Evolutionary conservation across 2,329 filamentous ascomycete genomes (phyloP).

Genomic region (Monilinia fructicola): DNA sequence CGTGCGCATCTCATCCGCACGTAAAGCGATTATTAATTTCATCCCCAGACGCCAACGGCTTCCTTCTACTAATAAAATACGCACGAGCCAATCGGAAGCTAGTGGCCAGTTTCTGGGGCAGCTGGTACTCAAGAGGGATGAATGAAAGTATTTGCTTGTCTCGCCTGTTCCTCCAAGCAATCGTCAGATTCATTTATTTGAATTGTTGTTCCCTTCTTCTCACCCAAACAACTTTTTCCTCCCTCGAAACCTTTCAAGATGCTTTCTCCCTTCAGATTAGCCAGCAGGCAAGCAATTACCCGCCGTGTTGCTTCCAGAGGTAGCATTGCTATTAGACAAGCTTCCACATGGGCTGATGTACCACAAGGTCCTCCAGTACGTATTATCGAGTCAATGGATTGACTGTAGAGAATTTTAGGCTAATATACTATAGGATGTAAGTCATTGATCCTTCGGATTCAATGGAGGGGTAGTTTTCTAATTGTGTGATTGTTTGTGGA

Average conservation of each 20-base stretch:
- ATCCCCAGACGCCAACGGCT: too few relatives aligned
- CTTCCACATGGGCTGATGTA: conserved; percentile 85
- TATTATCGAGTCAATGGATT: conserved; percentile 34
- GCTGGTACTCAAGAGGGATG: conserved; percentile 10
- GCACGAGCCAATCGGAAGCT: conserved; percentile 22
- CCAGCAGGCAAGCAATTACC: conserved; percentile 49
- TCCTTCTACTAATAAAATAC: too few relatives aligned
- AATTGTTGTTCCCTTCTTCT: conserved; percentile 2
- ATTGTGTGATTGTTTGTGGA: conserved; percentile 29
- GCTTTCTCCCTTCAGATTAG: conserved; percentile 57
- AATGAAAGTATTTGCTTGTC: background rate
- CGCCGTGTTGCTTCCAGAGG: conserved; percentile 33
- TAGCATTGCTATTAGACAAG: conserved; percentile 35
- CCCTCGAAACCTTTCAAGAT: conserved; percentile 44
- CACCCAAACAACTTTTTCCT: conserved; percentile 1
- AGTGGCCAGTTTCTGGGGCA: conserved; percentile 19
- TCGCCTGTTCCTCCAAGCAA: conserved; percentile 14
- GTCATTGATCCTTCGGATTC: conserved; percentile 25
- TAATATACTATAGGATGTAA: conserved; percentile 41
- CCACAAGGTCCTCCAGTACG: conserved; percentile 91
- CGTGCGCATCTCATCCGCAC: conserved; percentile 1
- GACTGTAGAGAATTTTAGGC: conserved; percentile 13
- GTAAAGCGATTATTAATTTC: too few relatives aligned
- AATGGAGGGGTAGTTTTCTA: conserved; percentile 41
- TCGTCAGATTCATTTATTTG: conserved; percentile 17